Conservation (phyloP, 345 rosid species). For the Noccaea bulbosa region DNA sequence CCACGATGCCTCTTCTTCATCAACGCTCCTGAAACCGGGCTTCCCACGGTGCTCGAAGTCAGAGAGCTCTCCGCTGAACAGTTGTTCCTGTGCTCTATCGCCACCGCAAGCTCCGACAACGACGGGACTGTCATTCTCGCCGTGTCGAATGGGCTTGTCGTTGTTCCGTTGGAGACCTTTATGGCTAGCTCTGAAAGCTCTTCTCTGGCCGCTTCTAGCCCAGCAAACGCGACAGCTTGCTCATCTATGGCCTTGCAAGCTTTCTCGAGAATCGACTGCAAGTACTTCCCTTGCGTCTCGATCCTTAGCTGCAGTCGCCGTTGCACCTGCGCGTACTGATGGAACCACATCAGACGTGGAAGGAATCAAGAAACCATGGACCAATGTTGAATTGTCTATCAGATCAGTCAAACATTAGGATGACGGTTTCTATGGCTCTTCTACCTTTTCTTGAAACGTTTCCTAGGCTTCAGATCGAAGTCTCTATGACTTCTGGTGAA, state of each 20-base stretch:
- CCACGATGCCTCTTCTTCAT: constrained; percentile 69
- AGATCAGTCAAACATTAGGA: too few relatives aligned
- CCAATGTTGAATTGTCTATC: too few relatives aligned
- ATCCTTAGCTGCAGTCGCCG: constrained; percentile 80
- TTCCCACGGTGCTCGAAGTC: constrained; percentile 56
- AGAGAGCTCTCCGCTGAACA: constrained; percentile 76
- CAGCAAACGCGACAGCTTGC: constrained; percentile 65
- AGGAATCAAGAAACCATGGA: not conserved
- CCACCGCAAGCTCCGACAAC: constrained; percentile 67
- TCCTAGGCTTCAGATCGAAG: not conserved
- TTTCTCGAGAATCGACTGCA: constrained; percentile 86
- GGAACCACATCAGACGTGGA: constrained; percentile 16
- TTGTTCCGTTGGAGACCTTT: constrained; percentile 64
- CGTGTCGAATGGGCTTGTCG: constrained; percentile 41
- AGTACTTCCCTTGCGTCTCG: constrained; percentile 87
- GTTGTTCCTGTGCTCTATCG: constrained; percentile 57
- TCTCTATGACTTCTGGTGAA: not conserved
- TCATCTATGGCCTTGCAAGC: constrained; percentile 86
- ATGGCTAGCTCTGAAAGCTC: constrained; percentile 88
- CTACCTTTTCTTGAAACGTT: too few relatives aligned
- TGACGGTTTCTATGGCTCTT: too few relatives aligned
- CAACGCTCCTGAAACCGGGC: constrained; percentile 56
- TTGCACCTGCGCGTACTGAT: constrained; percentile 68
- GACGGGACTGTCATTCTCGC: constrained; percentile 51
- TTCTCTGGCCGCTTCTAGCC: constrained; percentile 81